phyloP scores from a whole-genome alignment of 139 green algal genomes.

The Zygnema circumcarinatum region DNA sequence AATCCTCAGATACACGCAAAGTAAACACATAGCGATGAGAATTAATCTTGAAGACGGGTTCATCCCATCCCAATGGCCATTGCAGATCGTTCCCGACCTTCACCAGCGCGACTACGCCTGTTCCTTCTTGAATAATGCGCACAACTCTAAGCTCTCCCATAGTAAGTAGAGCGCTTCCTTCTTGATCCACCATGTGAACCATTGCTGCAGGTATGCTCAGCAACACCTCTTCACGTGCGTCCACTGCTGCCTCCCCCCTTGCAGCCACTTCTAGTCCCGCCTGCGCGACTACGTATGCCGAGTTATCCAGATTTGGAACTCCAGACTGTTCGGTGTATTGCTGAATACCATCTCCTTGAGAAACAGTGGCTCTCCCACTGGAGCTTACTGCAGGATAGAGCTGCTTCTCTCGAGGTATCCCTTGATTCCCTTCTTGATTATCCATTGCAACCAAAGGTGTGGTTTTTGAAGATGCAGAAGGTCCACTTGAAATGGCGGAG shows the following conservation, averaged over 20 bases:
- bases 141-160: background rate
- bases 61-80: conserved; percentile 12
- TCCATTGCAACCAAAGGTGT: background rate
- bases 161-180: background rate
- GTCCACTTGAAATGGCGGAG: background rate
- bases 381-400: background rate
- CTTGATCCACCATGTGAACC: background rate
- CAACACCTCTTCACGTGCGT: background rate
- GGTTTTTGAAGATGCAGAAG: background rate
- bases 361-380: background rate
- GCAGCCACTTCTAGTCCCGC: background rate
- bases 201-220: background rate
- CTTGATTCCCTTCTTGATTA: background rate
- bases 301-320: background rate
- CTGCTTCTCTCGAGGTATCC: background rate
- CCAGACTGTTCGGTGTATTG: background rate
- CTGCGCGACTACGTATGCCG: background rate
- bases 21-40: conserved; percentile 9
- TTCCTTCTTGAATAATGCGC: background rate
- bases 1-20: background rate
- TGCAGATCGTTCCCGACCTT: background rate
- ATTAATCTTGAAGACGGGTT: conserved; percentile 8
- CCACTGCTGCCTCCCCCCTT: background rate
- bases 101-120: conserved; percentile 1
- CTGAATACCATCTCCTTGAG: background rate